Conservation (phyloP, 768 basidiomycete species). For the Baorangia bicolor region DNA sequence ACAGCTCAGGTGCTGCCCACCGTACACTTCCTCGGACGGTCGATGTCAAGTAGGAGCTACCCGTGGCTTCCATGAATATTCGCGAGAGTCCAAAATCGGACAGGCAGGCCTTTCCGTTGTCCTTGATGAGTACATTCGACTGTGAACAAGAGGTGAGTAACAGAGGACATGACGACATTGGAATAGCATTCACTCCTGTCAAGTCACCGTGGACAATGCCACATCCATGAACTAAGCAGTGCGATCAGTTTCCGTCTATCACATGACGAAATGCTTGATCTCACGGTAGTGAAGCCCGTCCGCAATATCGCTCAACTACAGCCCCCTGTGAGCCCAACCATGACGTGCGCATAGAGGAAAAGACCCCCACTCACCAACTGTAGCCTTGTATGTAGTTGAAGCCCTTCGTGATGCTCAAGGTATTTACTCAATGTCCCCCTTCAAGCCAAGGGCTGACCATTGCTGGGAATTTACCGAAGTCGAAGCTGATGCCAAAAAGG, state of each 20-base stretch:
- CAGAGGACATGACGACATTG: not conserved
- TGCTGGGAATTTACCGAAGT: constrained; percentile 31
- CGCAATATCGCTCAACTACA: constrained; percentile 19
- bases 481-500: constrained; percentile 28
- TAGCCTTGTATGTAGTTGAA: constrained; percentile 3
- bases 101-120: constrained; percentile 30
- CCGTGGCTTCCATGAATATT: constrained; percentile 26
- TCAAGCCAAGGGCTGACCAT: constrained; percentile 38
- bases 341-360: not conserved
- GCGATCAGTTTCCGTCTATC: not conserved
- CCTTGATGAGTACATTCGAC: constrained; percentile 38
- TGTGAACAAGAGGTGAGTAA: constrained; percentile 7
- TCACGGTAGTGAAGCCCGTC: constrained; percentile 25
- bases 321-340: not conserved
- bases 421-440: constrained; percentile 28
- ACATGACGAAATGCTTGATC: not conserved
- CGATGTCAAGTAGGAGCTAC: constrained; percentile 26
- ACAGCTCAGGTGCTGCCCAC: constrained; percentile 47
- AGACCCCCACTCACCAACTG: constrained; percentile 14
- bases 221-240: constrained; percentile 15
- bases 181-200: constrained; percentile 35
- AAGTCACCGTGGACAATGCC: constrained; percentile 46
- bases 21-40: constrained; percentile 45
- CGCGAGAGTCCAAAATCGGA: constrained; percentile 39
- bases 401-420: constrained; percentile 15